Evolutionary conservation across 2,329 filamentous ascomycete species (phyloP), one percentile per base, ranked within the genome.

Genomic region (Ustilaginoidea virens): DNA sequence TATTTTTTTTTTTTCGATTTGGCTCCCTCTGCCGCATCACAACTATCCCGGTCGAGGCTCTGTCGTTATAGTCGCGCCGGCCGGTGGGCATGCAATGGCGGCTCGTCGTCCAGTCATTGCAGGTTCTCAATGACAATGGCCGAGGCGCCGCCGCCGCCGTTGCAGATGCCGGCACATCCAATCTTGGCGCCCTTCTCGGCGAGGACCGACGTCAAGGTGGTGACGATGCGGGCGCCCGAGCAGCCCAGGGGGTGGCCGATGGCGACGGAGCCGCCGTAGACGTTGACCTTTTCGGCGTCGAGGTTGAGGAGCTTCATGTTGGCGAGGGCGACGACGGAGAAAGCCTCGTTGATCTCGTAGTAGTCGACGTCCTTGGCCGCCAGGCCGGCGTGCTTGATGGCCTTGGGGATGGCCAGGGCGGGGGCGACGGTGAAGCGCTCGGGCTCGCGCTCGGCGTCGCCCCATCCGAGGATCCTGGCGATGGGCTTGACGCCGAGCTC

Each of bases 311-410:
- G 56, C 71, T 98, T 93, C 61, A 93, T 74, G 66, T 98, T 98
- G 41, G 90, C 86, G 29, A 98, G 69, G 22, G 90, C 83, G 38
- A 98, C 90, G 28, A 93, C 90, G 38, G 81, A 90, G 66, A 98
- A 98, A 23, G 90, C 90, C 66, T 98, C 90, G 66, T 98, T 98
- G 67, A 98, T 94, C 67, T 98, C 90, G 56, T 90, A 98, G 44
- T 74, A 90, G 48, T 96, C 87, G 33, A 98, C 68, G 34, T 81
- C 67, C 38, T 77, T 72, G 42, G 75, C 68, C 33, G 73, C 69
- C 37, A 98, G 61, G 37, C 81, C 80, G 36, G 90, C 90, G 59
- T 98, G 87, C 68, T 87, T 85, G 49, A 98, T 72, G 33, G 90
- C 90, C 68, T 96, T 98, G 53, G 90, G 90, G 45, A 98, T 92